Conservation (phyloP, 129 eudicot species). For the Flaveria ramosissima region DNA sequence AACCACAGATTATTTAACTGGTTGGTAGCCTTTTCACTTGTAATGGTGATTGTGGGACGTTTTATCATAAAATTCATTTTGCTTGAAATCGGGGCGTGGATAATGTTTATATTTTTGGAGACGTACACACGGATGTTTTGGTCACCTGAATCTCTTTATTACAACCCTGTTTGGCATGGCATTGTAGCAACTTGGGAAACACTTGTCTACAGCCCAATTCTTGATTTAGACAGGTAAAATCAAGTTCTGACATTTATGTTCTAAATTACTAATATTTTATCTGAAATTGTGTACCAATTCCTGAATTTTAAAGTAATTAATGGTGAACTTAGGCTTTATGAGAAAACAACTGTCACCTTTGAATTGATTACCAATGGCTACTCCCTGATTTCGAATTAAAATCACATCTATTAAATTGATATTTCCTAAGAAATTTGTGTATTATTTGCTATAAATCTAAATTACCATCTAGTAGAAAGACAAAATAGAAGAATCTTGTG, state of each 20-base stretch:
- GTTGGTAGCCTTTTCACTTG: conserved; percentile 96
- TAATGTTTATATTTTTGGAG: conserved; percentile 89
- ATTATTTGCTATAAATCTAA: no score
- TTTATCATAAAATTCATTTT: conserved; percentile 76
- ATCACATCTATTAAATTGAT: not conserved
- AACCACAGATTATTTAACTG: conserved; percentile 94
- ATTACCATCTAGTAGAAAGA: no score
- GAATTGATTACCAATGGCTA: no score
- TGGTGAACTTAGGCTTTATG: not conserved
- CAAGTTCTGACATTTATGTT: not conserved
- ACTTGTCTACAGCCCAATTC: conserved; percentile 84
- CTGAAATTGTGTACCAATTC: not conserved
- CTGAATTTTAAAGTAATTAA: not conserved
- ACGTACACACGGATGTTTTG: conserved; percentile 96
- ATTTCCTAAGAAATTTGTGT: not conserved
- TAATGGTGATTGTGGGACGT: conserved; percentile 95
- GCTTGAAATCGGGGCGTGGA: conserved; percentile 94
- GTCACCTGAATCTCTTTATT: conserved; percentile 96
- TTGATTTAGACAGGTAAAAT: conserved; percentile 91
- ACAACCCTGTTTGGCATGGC: conserved; percentile 93
- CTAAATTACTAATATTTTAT: not conserved
- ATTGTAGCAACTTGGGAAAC: conserved; percentile 93
- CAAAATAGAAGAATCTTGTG: not conserved
- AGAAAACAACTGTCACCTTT: no score
- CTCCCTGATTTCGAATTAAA: not conserved